Percentiles rank a stretch among this genome's conserved stretches.
Evolutionary conservation across 2,329 filamentous ascomycete genomes (phyloP).

Genomic region (Fusarium sp.): DNA sequence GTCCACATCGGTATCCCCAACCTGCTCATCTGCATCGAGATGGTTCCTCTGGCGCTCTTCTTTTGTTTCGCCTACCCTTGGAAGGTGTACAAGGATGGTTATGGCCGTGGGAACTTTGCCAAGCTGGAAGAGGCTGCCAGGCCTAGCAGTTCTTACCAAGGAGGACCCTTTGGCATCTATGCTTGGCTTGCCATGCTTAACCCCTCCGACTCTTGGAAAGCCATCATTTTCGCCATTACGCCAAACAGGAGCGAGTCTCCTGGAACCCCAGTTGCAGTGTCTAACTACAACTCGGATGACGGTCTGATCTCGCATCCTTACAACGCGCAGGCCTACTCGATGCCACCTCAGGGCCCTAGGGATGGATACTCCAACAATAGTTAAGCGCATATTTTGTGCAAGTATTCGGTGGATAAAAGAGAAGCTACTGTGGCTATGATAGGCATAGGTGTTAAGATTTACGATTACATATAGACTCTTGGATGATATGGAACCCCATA

Average conservation of each 20-base stretch:
- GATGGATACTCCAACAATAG: not conserved
- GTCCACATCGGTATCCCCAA: slow-evolving; percentile 44
- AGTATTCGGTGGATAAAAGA: not conserved
- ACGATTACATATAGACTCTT: too few relatives aligned
- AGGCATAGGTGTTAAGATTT: too few relatives aligned
- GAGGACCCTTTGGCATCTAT: slow-evolving; percentile 30
- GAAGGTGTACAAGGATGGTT: slow-evolving; percentile 29
- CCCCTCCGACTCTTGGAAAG: slow-evolving; percentile 33
- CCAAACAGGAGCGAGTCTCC: not conserved
- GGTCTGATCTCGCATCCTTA: slow-evolving; percentile 15
- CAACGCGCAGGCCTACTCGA: slow-evolving; percentile 3
- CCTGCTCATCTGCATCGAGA: slow-evolving; percentile 38
- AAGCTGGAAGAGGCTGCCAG: slow-evolving; percentile 13
- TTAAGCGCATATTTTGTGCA: not conserved
- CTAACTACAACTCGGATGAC: slow-evolving; percentile 14
- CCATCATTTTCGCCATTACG: slow-evolving; percentile 33
- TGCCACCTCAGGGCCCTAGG: not conserved
- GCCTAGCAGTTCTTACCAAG: slow-evolving; percentile 27
- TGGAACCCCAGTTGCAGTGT: slow-evolving; percentile 15
- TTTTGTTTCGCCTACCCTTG: slow-evolving; percentile 43
- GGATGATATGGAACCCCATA: too few relatives aligned
- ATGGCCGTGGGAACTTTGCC: slow-evolving; percentile 23
- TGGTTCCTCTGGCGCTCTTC: slow-evolving; percentile 41
- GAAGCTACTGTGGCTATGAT: not conserved
- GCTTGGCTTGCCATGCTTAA: slow-evolving; percentile 42